A percentile compares a stretch with the other conserved stretches of the same genome.
phyloP scores from a whole-genome alignment of 768 basidiomycete genomes.

The Boletus reticuloceps region DNA sequence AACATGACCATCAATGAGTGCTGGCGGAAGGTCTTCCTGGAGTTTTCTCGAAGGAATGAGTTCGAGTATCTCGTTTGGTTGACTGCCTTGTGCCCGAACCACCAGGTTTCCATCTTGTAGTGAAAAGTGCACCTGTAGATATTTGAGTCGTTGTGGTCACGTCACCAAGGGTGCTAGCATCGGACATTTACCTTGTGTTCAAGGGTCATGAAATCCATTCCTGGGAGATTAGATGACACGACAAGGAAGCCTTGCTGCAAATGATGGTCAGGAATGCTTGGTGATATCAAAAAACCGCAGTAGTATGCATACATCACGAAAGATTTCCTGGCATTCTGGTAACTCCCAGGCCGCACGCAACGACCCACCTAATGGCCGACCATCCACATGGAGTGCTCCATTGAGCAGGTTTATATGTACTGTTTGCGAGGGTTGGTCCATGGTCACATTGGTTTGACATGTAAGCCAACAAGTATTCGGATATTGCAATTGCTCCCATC shows the following conservation, averaged over 20 bases:
- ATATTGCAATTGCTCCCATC: too few species aligned
- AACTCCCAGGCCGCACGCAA: neutral
- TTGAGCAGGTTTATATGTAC: conserved; percentile 7
- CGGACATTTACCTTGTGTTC: neutral
- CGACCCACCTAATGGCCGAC: conserved; percentile 9
- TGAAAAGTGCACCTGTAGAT: conserved; percentile 13
- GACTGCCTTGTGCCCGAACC: conserved; percentile 1
- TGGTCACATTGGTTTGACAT: neutral
- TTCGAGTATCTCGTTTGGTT: conserved; percentile 3
- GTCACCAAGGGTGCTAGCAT: too few species aligned
- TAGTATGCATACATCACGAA: neutral
- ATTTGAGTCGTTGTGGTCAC: neutral
- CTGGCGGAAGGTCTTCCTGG: conserved; percentile 17
- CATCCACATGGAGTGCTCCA: conserved; percentile 17
- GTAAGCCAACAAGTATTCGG: conserved; percentile 15
- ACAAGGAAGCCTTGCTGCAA: neutral
- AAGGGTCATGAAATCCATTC: neutral
- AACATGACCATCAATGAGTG: neutral
- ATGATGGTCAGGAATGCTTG: neutral
- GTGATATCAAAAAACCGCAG: neutral
- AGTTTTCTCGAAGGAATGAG: conserved; percentile 18
- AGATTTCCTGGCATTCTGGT: neutral
- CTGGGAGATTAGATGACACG: neutral
- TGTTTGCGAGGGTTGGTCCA: neutral
- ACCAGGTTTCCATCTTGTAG: conserved; percentile 1